Conservation (phyloP, 148 eudicot species). For the Amaranthus palmeri region DNA sequence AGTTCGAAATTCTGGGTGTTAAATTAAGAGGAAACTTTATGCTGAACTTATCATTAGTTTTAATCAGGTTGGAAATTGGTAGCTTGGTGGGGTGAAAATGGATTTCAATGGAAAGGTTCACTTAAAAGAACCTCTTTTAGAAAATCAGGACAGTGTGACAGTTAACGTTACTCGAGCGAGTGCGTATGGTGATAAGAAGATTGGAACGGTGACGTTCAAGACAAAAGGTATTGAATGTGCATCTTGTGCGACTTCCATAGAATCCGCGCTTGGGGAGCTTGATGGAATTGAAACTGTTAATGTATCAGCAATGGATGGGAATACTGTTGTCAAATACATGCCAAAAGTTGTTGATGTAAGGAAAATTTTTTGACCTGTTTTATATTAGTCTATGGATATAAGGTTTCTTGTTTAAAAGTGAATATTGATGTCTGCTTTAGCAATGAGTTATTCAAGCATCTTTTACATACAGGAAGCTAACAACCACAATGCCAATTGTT, state of each 20-base stretch:
- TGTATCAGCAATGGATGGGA: slow-evolving; percentile 74
- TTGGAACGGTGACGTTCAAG: slow-evolving; percentile 42
- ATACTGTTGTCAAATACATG: slow-evolving; percentile 57
- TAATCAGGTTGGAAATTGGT: slow-evolving; percentile 21
- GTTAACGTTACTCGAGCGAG: slow-evolving; percentile 27
- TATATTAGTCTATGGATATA: background rate
- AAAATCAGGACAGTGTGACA: slow-evolving; percentile 36
- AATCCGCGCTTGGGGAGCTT: slow-evolving; percentile 52
- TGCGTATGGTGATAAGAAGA: slow-evolving; percentile 28
- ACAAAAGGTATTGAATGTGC: slow-evolving; percentile 64
- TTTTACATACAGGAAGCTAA: no score
- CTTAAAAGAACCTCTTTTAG: slow-evolving; percentile 54
- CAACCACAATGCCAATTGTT: background rate
- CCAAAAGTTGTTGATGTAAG: slow-evolving; percentile 62
- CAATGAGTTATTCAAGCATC: background rate
- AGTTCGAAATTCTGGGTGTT: no score
- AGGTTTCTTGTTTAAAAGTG: background rate
- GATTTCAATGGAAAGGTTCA: slow-evolving; percentile 51
- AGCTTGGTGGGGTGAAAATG: slow-evolving; percentile 31
- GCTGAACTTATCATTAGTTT: background rate
- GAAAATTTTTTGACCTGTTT: background rate
- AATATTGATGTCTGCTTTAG: background rate
- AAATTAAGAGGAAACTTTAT: background rate
- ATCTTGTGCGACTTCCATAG: slow-evolving; percentile 67
- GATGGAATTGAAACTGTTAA: slow-evolving; percentile 53